Evolutionary conservation across 2,329 filamentous ascomycete genomes (phyloP).

Genomic region (Fusarium floridanum): DNA sequence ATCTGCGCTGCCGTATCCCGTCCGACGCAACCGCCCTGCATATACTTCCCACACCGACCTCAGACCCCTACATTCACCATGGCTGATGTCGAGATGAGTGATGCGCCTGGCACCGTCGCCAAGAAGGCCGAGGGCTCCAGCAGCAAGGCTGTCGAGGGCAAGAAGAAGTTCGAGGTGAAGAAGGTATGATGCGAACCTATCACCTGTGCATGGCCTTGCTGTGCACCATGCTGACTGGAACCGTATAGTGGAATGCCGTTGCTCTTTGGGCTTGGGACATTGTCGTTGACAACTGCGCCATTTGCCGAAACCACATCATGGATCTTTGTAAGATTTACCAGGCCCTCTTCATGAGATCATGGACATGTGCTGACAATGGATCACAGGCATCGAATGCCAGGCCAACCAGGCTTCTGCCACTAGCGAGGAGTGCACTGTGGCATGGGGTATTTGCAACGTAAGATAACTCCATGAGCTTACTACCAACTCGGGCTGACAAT

Average conservation of each 20-base stretch:
- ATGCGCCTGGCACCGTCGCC: conserved; percentile 72
- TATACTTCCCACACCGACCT: conserved; percentile 5
- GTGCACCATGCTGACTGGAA: conserved; percentile 29
- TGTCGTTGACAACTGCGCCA: conserved; percentile 98
- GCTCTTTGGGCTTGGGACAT: conserved; percentile 99
- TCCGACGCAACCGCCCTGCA: not conserved
- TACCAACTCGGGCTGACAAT: conserved; percentile 50
- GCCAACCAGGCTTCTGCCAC: conserved; percentile 98
- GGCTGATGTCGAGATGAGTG: conserved; percentile 98
- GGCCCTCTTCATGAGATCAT: not conserved
- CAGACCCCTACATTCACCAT: conserved; percentile 61
- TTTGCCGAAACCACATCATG: conserved; percentile 99
- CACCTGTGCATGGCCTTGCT: not conserved
- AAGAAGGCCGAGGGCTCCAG: conserved; percentile 67
- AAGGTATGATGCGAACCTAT: conserved; percentile 74
- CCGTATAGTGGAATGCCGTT: conserved; percentile 91
- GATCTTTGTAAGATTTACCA: conserved; percentile 81
- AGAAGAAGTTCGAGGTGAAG: conserved; percentile 99
- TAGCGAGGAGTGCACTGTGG: conserved; percentile 97
- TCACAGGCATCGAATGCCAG: conserved; percentile 89
- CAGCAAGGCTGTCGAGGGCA: conserved; percentile 71
- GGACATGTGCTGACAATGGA: conserved; percentile 24
- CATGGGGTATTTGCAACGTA: conserved; percentile 99
- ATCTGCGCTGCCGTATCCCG: not conserved
- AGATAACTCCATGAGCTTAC: conserved; percentile 50